phyloP scores from a whole-genome alignment of 345 rosid genomes.

The Pistacia integerrima region DNA sequence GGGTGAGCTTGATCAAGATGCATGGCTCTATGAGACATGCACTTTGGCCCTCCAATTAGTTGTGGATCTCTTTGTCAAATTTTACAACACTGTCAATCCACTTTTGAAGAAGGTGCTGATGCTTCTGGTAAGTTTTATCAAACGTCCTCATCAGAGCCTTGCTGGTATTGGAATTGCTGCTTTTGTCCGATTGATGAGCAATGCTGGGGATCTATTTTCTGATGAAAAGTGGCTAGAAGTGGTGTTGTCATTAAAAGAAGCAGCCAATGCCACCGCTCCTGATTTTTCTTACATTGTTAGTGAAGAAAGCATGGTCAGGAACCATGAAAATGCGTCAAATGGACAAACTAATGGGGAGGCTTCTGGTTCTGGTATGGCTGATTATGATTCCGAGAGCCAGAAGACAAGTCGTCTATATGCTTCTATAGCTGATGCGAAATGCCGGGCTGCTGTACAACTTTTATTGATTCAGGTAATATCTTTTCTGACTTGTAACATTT shows the following conservation, averaged over 20 bases:
- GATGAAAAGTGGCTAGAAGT: conserved; percentile 96
- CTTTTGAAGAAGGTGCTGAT: conserved; percentile 77
- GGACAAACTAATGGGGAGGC: conserved; percentile 50
- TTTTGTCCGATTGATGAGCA: conserved; percentile 96
- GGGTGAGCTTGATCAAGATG: conserved; percentile 91
- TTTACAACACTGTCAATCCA: conserved; percentile 89
- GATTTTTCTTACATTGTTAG: conserved; percentile 68
- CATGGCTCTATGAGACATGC: conserved; percentile 99
- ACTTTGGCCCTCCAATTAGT: conserved; percentile 97
- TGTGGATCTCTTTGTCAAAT: conserved; percentile 97
- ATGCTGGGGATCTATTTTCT: conserved; percentile 83
- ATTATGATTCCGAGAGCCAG: conserved; percentile 50
- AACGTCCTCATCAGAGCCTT: conserved; percentile 98
- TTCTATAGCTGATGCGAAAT: conserved; percentile 81
- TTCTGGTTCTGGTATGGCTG: conserved; percentile 43
- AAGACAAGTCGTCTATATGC: conserved; percentile 52
- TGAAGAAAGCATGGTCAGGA: conserved; percentile 44
- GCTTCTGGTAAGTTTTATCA: conserved; percentile 88
- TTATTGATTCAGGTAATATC: conserved; percentile 81
- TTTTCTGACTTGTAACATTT: not conserved
- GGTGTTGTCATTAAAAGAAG: conserved; percentile 81
- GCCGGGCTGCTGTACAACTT: conserved; percentile 98
- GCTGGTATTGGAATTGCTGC: conserved; percentile 99
- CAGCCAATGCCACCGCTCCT: conserved; percentile 83
- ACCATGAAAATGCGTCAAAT: conserved; percentile 31